A percentile compares a stretch with the other conserved stretches of the same genome.
phyloP scores from a whole-genome alignment of 306 rosid species.

The Glycine tomentella region DNA sequence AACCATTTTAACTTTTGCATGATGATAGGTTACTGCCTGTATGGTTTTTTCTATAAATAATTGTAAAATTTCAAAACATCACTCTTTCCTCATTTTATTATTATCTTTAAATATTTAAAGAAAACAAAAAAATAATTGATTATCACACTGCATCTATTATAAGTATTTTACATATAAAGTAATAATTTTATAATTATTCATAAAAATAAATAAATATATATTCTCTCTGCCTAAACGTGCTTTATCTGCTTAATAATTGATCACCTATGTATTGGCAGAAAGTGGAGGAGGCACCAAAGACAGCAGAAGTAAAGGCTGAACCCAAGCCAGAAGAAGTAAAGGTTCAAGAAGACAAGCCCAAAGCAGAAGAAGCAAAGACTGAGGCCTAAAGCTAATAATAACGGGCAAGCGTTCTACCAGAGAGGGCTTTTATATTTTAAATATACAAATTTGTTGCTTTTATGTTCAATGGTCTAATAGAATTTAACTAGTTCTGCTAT shows the following conservation, averaged over 20 bases:
- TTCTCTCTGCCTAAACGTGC: no score
- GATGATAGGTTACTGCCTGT: no score
- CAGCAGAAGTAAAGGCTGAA: neutral
- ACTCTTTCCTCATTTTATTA: no score
- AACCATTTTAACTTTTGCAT: no score
- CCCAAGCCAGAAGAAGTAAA: slow-evolving; percentile 37
- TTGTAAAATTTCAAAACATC: no score
- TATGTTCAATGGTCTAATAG: slow-evolving; percentile 1
- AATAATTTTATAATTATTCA: no score
- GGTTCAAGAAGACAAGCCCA: slow-evolving; percentile 37
- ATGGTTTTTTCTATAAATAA: no score
- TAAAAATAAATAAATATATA: no score
- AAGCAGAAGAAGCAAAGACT: neutral
- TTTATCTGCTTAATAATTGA: no score
- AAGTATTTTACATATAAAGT: neutral
- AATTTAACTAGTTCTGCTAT: neutral
- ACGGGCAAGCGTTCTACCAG: neutral
- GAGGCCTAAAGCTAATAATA: slow-evolving; percentile 1
- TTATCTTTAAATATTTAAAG: no score
- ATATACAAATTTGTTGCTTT: slow-evolving; percentile 7
- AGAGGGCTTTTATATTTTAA: neutral
- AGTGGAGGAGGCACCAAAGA: no score
- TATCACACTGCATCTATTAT: neutral
- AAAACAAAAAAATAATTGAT: neutral
- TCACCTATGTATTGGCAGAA: no score